Evolutionary conservation across 495 filamentous ascomycete species (phyloP), one percentile per base, ranked within the genome.

Genomic region (Alectoria sarmentosa): DNA sequence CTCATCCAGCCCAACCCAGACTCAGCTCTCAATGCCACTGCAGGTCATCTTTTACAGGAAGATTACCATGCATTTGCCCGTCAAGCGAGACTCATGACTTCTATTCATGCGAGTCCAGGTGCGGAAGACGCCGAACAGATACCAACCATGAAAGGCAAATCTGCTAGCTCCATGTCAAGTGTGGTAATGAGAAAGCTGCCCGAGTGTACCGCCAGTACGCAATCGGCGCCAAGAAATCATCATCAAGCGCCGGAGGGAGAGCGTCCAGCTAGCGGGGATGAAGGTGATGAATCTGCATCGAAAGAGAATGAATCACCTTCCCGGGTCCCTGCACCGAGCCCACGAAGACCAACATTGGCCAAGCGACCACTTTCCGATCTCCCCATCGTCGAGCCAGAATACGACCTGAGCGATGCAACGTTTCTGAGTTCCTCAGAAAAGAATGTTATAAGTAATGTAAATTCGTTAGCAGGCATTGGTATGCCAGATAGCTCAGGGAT

Each of bases 1-100:
- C 77, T 90, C n/a, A 86, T 90, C 59, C 79, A 87, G 58, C 87
- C 87, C 10, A 90, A 90, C 69, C 86, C 87, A 2, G 86, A 86
- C 66, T 88, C 85, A 42, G 85, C 87, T 15, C 77, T 90, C 49
- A 90, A 90, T 69, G 83, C 84, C 17, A 77, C 80, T 19, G 85
- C 88, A 9, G 86, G 87, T 7, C 77, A 80, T 23, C 68, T 89
- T 58, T 77, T 87, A 3, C 79, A 82, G 60, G 87, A 88, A 41
- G 84, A 88, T 64, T 89, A 83, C 64, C 78, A 77, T 17, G 78
- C 76, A 5, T 90, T 84, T 71, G 77, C 80, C 58, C 78, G 81
- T 55, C 79, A 88, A 65, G 87, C 87, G 21, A 82, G 76, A 69
- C 70, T 89, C 34, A 87, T 88, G 85, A 86, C 86, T 21, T 82